Conservation (phyloP, 192 early-diverging fungal genomes). For the Thoreauomyces humboldtii region DNA sequence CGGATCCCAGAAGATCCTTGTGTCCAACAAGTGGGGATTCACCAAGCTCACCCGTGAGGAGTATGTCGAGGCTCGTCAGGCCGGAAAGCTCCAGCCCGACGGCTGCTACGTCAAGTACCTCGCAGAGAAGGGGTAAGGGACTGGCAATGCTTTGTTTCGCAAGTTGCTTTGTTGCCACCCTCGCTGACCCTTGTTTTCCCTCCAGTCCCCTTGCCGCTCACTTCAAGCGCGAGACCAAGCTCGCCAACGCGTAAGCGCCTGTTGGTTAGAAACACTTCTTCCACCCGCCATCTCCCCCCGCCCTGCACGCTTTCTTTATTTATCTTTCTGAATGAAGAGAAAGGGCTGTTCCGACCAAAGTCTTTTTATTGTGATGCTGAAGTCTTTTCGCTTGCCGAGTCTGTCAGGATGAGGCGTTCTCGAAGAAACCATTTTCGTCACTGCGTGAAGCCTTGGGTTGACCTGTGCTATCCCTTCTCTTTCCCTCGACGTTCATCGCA, state of each 20-base stretch:
- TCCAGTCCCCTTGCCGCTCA: slow-evolving; percentile 63
- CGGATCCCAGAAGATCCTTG: slow-evolving; percentile 96
- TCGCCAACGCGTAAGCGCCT: slow-evolving; percentile 13
- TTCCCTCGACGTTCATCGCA: no score
- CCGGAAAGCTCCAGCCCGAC: slow-evolving; percentile 82
- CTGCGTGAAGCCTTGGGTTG: no score
- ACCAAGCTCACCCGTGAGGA: slow-evolving; percentile 77
- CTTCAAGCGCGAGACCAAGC: slow-evolving; percentile 31
- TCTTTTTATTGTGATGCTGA: neutral
- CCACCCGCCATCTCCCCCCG: no score
- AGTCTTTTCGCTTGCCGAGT: no score
- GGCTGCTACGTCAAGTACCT: slow-evolving; percentile 95
- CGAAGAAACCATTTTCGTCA: no score
- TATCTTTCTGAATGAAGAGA: neutral
- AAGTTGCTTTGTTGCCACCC: no score
- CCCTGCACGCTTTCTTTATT: no score
- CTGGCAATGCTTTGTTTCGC: no score
- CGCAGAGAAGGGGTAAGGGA: slow-evolving; percentile 78
- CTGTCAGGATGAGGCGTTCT: no score
- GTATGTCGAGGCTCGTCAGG: slow-evolving; percentile 74
- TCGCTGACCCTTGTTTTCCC: no score
- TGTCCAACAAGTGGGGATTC: slow-evolving; percentile 99
- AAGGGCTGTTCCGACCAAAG: neutral
- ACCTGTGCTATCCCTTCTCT: no score
- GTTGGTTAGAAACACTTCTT: no score